Evolutionary conservation across 2,329 filamentous ascomycete species (phyloP).

Genomic region (Ophiosphaerella narmari): DNA sequence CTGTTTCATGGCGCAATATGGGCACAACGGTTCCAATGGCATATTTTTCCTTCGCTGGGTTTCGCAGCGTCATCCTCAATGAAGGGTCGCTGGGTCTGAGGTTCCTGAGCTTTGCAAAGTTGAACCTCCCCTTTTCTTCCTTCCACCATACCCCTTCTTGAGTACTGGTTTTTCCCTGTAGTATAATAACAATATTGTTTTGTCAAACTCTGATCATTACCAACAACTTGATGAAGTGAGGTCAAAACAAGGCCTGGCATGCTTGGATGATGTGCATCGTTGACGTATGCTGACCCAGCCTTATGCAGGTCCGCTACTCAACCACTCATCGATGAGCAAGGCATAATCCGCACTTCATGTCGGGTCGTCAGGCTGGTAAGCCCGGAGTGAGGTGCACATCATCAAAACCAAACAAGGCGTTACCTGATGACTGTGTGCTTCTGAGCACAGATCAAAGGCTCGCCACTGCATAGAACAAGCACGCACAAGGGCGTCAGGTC

Average conservation of each 20-base stretch:
- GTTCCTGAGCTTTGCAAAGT: neutral
- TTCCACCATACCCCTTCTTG: neutral
- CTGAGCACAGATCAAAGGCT: no score
- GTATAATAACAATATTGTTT: neutral
- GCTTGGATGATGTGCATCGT: neutral
- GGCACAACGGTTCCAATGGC: neutral
- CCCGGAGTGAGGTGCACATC: no score
- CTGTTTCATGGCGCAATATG: neutral
- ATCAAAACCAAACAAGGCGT: no score
- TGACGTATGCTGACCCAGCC: neutral
- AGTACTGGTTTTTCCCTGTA: neutral
- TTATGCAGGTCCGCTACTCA: neutral
- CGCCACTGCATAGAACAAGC: no score
- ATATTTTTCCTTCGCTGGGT: neutral
- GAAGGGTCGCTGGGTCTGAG: neutral
- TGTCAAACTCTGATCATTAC: neutral
- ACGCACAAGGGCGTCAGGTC: no score
- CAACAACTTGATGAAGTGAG: neutral
- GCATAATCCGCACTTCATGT: no score
- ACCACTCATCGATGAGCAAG: no score
- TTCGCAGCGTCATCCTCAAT: neutral
- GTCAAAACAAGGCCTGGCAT: neutral
- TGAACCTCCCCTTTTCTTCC: conserved; percentile 1
- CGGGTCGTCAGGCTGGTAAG: neutral
- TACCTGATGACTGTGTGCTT: no score